Conservation (phyloP, 2,329 filamentous ascomycete species). For the Hansfordia pulvinata region DNA sequence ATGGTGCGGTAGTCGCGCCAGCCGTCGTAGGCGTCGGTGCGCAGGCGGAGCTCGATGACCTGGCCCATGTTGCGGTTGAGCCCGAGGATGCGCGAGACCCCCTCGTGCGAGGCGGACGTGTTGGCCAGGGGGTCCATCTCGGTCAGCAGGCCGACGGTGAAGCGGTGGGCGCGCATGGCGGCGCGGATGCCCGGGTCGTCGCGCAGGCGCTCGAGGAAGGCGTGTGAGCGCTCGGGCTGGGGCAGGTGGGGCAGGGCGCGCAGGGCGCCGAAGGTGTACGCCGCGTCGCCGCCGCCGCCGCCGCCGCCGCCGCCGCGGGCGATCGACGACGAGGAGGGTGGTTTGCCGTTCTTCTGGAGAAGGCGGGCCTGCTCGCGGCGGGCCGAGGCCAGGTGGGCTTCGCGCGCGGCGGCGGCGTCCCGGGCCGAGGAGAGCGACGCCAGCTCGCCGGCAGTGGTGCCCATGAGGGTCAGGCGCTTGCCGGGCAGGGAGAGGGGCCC, state of each 20-base stretch:
- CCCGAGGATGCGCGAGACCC: constrained; percentile 63
- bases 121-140: constrained; percentile 89
- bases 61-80: constrained; percentile 80
- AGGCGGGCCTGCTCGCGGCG: constrained; percentile 13
- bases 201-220: constrained; percentile 62
- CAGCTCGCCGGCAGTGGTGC: constrained; percentile 47
- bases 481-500: no score
- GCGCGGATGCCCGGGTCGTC: constrained; percentile 76
- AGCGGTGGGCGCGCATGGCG: constrained; percentile 73
- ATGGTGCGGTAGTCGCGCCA: constrained; percentile 90
- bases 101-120: constrained; percentile 58
- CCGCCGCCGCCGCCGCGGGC: constrained; percentile 27
- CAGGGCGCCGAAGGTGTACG: constrained; percentile 72
- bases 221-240: constrained; percentile 53
- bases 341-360: no score
- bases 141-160: constrained; percentile 73
- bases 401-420: constrained; percentile 31
- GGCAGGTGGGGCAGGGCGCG: constrained; percentile 68
- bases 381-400: constrained; percentile 23
- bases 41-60: constrained; percentile 75
- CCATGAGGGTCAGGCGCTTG: constrained; percentile 54
- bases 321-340: constrained; percentile 16
- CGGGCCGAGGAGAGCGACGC: constrained; percentile 35
- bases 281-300: constrained; percentile 37
- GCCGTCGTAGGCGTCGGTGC: constrained; percentile 91